Conservation (phyloP, 1,139 yeast genomes). For the Torulaspora pretoriensis region DNA sequence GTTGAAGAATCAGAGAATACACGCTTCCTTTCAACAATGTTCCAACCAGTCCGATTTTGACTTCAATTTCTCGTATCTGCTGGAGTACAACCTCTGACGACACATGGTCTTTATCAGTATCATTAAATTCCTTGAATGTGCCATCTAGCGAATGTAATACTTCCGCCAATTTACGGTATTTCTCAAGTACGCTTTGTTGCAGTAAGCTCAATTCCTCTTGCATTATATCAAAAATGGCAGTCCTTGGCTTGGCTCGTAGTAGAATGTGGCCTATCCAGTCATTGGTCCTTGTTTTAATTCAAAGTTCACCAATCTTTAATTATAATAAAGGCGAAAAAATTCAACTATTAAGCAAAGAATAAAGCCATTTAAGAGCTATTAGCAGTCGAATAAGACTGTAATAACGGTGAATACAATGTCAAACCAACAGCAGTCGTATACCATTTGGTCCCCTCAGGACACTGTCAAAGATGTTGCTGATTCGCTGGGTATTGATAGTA, state of each 20-base stretch:
- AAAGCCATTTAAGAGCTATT: background rate
- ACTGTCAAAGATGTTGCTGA: slow-evolving; percentile 97
- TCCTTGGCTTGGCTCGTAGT: background rate
- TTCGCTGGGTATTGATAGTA: slow-evolving; percentile 67
- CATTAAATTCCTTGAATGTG: slow-evolving; percentile 28
- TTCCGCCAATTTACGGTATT: slow-evolving; percentile 27
- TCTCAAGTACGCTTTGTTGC: slow-evolving; percentile 32
- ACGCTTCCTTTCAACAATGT: slow-evolving; percentile 68
- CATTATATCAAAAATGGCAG: slow-evolving; percentile 6
- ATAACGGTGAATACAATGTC: slow-evolving; percentile 15
- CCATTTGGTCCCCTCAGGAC: slow-evolving; percentile 96
- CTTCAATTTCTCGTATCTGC: slow-evolving; percentile 52
- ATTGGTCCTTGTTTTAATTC: too few species aligned
- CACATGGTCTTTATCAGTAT: slow-evolving; percentile 15
- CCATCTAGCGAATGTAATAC: slow-evolving; percentile 29
- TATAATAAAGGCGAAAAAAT: slow-evolving; percentile 4
- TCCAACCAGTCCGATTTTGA: slow-evolving; percentile 59
- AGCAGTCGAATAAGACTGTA: background rate
- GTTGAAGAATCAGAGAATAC: slow-evolving; percentile 50
- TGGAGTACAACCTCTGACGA: slow-evolving; percentile 33
- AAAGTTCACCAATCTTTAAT: background rate
- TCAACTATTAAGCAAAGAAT: background rate
- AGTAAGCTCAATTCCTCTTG: slow-evolving; percentile 27
- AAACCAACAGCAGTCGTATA: slow-evolving; percentile 53
- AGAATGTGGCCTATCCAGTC: background rate